Conservation (phyloP, 2,329 filamentous ascomycete genomes). For the Thielaviopsis euricoi region DNA sequence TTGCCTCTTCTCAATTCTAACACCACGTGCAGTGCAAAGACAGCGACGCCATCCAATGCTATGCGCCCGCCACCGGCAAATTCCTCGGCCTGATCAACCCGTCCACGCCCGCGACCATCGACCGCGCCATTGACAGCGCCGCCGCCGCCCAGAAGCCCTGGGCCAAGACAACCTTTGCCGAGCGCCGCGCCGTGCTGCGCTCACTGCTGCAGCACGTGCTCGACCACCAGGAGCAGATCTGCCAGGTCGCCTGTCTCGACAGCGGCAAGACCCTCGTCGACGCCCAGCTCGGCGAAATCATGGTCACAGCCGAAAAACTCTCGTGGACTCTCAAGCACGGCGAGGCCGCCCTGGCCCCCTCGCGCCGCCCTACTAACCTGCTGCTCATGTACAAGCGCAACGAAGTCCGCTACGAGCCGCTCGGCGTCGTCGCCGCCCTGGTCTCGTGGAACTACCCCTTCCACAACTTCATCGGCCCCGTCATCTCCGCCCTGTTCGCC, state of each 20-base stretch:
- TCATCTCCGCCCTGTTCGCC: conserved; percentile 79
- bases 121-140: conserved; percentile 60
- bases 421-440: conserved; percentile 81
- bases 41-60: conserved; percentile 60
- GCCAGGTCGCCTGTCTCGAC: conserved; percentile 71
- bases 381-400: conserved; percentile 95
- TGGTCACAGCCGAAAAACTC: conserved; percentile 86
- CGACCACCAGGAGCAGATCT: conserved; percentile 78
- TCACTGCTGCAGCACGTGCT: conserved; percentile 71
- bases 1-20: not conserved
- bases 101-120: conserved; percentile 58
- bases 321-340: conserved; percentile 89
- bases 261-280: conserved; percentile 95
- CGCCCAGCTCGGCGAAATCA: conserved; percentile 81
- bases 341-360: conserved; percentile 59
- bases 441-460: conserved; percentile 97
- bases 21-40: conserved; percentile 35
- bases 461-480: conserved; percentile 82
- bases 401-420: conserved; percentile 74
- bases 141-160: conserved; percentile 60
- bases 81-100: conserved; percentile 67
- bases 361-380: conserved; percentile 67
- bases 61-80: conserved; percentile 76
- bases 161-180: conserved; percentile 58
- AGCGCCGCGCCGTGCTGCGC: conserved; percentile 63